Percentiles rank a stretch among this genome's conserved stretches.
Evolutionary conservation across 1,284 basidiomycete species (phyloP).

Genomic region (Ceratobasidium sp.): DNA sequence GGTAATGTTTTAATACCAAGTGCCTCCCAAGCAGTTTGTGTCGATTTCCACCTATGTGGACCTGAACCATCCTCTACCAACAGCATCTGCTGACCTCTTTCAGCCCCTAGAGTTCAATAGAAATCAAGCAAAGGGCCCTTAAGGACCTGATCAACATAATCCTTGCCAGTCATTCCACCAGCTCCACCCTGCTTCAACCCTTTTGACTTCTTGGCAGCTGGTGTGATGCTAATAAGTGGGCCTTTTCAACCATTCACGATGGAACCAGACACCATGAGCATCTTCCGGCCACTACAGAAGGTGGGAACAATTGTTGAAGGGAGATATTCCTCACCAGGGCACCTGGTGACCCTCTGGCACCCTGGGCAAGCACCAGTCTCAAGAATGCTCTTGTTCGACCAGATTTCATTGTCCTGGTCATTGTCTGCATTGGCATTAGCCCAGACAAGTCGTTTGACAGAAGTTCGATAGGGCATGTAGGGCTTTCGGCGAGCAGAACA

Average conservation of each 20-base stretch:
- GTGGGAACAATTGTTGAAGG: constrained; percentile 4
- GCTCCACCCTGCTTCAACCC: background rate
- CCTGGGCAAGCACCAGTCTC: background rate
- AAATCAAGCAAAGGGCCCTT: constrained; percentile 17
- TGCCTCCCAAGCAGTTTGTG: background rate
- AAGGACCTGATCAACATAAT: constrained; percentile 11
- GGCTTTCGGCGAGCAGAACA: constrained; percentile 12
- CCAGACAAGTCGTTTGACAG: constrained; percentile 1
- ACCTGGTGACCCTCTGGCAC: background rate
- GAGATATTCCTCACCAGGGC: constrained; percentile 5
- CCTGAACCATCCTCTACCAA: constrained; percentile 10
- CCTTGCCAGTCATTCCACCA: constrained; percentile 7
- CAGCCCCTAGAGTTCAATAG: background rate
- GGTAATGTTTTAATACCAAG: constrained; percentile 11
- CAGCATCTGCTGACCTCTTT: background rate
- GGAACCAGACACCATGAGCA: background rate
- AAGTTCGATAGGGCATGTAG: background rate
- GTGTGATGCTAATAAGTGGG: background rate
- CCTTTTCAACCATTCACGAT: constrained; percentile 11
- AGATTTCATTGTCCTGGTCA: background rate
- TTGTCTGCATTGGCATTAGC: background rate
- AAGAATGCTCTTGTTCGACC: background rate
- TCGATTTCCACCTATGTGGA: constrained; percentile 10
- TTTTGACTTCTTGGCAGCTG: background rate
- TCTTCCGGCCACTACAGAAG: background rate